These are phyloP conservation scores for Cyathus striatus DNA, from an alignment of 768 basidiomycete genomes.

Conservation along the genomic window DNA sequence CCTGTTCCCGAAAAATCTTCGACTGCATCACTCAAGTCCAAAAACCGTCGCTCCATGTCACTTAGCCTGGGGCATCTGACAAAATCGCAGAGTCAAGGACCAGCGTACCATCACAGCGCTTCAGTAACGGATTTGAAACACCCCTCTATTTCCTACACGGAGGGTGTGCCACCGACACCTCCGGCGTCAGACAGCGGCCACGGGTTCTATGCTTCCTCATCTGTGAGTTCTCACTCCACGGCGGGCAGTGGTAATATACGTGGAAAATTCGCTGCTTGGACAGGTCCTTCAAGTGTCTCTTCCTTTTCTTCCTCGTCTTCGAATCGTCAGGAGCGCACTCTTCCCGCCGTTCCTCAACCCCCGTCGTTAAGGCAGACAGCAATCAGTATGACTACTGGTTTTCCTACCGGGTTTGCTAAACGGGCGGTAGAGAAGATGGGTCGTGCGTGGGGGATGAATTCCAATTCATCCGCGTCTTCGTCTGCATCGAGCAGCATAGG, in stretches of 20 bases:
- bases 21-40: slow-evolving; percentile 36
- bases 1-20: too few species aligned
- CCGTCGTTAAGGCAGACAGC: slow-evolving; percentile 54
- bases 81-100: slow-evolving; percentile 13
- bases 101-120: slow-evolving; percentile 20
- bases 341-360: slow-evolving; percentile 11
- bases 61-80: slow-evolving; percentile 50
- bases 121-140: slow-evolving; percentile 24
- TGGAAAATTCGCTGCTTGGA: neutral
- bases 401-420: slow-evolving; percentile 62
- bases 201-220: slow-evolving; percentile 34
- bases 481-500: slow-evolving; percentile 32
- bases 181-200: slow-evolving; percentile 19
- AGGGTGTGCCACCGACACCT: slow-evolving; percentile 20
- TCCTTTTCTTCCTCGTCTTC: slow-evolving; percentile 10
- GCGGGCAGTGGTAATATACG: too few species aligned
- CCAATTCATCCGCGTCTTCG: slow-evolving; percentile 35
- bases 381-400: slow-evolving; percentile 63
- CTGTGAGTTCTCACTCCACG: neutral
- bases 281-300: slow-evolving; percentile 8
- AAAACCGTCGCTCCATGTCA: slow-evolving; percentile 63
- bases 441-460: slow-evolving; percentile 50
- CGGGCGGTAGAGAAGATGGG: slow-evolving; percentile 77
- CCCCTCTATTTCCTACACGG: slow-evolving; percentile 27
- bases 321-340: slow-evolving; percentile 17